Evolutionary conservation across 176 grass and related monocot species (phyloP).

Genomic region (Otatea glauca): DNA sequence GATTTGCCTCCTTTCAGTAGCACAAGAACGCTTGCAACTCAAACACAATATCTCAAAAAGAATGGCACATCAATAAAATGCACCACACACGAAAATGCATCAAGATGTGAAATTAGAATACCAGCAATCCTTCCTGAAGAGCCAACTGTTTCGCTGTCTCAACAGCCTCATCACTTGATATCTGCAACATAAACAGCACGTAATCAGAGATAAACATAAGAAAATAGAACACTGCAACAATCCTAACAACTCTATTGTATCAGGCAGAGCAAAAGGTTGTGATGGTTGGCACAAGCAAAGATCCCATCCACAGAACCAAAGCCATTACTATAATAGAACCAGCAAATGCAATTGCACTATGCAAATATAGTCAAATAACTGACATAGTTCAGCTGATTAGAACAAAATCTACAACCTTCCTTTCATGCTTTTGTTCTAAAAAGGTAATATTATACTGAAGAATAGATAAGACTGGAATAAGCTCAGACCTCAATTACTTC

Average conservation of each 20-base stretch:
- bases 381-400: not conserved
- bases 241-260: too few species aligned
- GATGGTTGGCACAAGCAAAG: too few species aligned
- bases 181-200: slow-evolving; percentile 46
- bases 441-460: not conserved
- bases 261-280: too few species aligned
- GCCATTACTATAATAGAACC: too few species aligned
- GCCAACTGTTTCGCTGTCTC: slow-evolving; percentile 94
- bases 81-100: not conserved
- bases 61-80: not conserved
- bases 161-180: slow-evolving; percentile 93
- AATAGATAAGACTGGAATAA: slow-evolving; percentile 30
- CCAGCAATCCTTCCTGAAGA: slow-evolving; percentile 96
- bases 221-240: too few species aligned
- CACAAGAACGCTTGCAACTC: not conserved
- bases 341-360: too few species aligned
- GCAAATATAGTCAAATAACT: not conserved
- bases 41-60: slow-evolving; percentile 4
- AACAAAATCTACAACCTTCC: not conserved
- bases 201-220: not conserved
- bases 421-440: not conserved
- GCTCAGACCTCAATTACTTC: slow-evolving; percentile 79
- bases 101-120: slow-evolving; percentile 43
- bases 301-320: too few species aligned
- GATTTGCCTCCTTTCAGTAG: not conserved